phyloP scores from a whole-genome alignment of 2,329 filamentous ascomycete genomes.

The Phoma sp. region DNA sequence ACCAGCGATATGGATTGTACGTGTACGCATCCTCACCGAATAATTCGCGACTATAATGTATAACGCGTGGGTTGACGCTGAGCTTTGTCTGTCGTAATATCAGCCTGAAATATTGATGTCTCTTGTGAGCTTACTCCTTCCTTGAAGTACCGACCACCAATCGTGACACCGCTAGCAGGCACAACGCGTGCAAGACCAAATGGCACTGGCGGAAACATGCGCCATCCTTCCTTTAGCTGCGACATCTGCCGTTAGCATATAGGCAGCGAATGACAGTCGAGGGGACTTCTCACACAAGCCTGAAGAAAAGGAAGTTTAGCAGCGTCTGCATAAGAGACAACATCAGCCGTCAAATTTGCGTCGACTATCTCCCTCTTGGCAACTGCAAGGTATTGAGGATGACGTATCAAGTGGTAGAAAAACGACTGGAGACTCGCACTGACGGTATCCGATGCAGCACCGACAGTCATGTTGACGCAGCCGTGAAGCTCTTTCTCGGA shows the following conservation, averaged over 20 bases:
- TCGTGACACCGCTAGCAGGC: conserved; percentile 39
- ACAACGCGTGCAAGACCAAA: conserved; percentile 41
- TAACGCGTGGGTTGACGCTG: conserved; percentile 11
- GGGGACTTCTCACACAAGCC: neutral
- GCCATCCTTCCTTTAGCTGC: conserved; percentile 45
- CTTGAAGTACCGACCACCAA: conserved; percentile 17
- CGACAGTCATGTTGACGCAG: conserved; percentile 45
- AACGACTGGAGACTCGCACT: conserved; percentile 44
- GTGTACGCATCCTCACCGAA: neutral
- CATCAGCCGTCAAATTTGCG: neutral
- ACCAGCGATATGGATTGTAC: conserved; percentile 13
- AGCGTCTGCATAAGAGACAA: neutral
- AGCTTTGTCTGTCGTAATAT: neutral
- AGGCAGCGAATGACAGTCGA: too few species aligned
- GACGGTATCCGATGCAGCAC: conserved; percentile 49
- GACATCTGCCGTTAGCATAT: neutral
- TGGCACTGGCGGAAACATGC: conserved; percentile 40
- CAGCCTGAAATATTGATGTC: neutral
- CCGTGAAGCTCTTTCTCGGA: conserved; percentile 44
- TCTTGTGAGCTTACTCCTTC: neutral
- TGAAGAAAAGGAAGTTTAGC: conserved; percentile 12
- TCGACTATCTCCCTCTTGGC: conserved; percentile 20
- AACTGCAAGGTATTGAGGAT: conserved; percentile 14
- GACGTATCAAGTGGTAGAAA: conserved; percentile 45
- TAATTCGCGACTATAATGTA: conserved; percentile 11